Percentiles rank a stretch among this genome's conserved stretches.
These are phyloP conservation scores for Xylaria grammica DNA, from an alignment of 495 filamentous ascomycete genomes.

Conservation along the genomic window DNA sequence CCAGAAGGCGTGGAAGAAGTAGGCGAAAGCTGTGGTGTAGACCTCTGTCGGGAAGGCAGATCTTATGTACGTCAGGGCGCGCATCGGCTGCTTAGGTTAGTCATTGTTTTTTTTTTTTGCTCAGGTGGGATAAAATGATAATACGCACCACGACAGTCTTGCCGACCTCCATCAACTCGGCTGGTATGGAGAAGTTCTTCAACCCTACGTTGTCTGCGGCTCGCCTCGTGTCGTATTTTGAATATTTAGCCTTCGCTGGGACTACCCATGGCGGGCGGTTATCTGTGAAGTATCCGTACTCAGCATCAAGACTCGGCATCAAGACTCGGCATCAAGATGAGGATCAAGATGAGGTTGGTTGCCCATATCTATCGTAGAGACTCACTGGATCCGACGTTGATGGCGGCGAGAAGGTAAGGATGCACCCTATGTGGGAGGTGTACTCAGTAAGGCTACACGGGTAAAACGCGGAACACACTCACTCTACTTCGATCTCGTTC, in stretches of 20 bases:
- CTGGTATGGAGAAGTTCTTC: constrained; percentile 42
- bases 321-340: too few species aligned
- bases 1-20: constrained; percentile 49
- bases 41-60: constrained; percentile 40
- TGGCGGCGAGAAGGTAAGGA: constrained; percentile 75
- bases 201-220: constrained; percentile 58
- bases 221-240: constrained; percentile 58
- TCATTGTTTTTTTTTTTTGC: not conserved
- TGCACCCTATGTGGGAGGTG: constrained; percentile 54
- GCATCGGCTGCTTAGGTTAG: constrained; percentile 56
- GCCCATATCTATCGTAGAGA: constrained; percentile 4
- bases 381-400: constrained; percentile 68
- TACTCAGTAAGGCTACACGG: too few species aligned
- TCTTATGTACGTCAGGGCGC: constrained; percentile 70
- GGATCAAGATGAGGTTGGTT: not conserved
- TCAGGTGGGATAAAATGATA: constrained; percentile 14
- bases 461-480: constrained; percentile 20
- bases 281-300: constrained; percentile 42
- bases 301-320: too few species aligned
- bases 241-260: constrained; percentile 67
- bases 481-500: constrained; percentile 69
- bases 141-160: constrained; percentile 31
- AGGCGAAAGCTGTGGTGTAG: constrained; percentile 37
- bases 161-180: constrained; percentile 43
- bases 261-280: constrained; percentile 78